A percentile compares a stretch with the other conserved stretches of the same genome.
These are phyloP conservation scores for Sclerotinia glacialis DNA, from an alignment of 2,329 filamentous ascomycete genomes.

Conservation along the genomic window DNA sequence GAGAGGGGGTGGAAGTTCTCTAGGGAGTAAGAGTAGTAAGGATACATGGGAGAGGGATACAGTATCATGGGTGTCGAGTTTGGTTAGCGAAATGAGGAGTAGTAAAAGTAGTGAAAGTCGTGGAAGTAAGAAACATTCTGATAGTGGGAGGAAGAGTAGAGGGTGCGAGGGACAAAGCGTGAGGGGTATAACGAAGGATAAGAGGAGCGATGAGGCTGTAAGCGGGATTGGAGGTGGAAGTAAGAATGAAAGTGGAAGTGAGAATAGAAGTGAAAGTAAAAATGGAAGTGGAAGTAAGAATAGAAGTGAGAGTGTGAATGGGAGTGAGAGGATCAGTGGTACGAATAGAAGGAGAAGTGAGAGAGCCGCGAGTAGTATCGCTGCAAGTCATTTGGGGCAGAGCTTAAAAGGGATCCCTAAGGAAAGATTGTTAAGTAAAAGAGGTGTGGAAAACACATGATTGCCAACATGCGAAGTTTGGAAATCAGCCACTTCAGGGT, in stretches of 20 bases:
- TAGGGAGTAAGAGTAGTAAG: neutral
- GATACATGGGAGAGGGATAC: neutral
- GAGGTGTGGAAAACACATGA: no score
- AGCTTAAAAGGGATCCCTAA: neutral
- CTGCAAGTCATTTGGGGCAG: neutral
- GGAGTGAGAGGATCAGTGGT: neutral
- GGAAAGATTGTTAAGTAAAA: neutral
- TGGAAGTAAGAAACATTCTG: neutral
- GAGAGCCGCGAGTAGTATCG: neutral
- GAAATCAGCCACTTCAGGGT: no score
- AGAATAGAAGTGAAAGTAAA: neutral
- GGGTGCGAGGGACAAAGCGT: neutral
- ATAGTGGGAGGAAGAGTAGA: neutral
- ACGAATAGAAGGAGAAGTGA: neutral
- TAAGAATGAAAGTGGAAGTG: neutral
- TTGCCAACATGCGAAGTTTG: neutral
- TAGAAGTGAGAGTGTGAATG: neutral
- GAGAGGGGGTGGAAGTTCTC: neutral
- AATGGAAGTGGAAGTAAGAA: neutral
- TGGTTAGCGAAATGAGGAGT: neutral
- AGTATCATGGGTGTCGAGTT: neutral
- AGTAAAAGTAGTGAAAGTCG: neutral
- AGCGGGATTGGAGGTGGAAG: neutral
- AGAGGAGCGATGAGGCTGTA: neutral
- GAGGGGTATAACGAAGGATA: neutral